Percentiles rank a stretch among this genome's conserved stretches.
These are phyloP conservation scores for Gracilaria vermiculophylla DNA, from an alignment of 23 red algal genomes.

Conservation along the genomic window DNA sequence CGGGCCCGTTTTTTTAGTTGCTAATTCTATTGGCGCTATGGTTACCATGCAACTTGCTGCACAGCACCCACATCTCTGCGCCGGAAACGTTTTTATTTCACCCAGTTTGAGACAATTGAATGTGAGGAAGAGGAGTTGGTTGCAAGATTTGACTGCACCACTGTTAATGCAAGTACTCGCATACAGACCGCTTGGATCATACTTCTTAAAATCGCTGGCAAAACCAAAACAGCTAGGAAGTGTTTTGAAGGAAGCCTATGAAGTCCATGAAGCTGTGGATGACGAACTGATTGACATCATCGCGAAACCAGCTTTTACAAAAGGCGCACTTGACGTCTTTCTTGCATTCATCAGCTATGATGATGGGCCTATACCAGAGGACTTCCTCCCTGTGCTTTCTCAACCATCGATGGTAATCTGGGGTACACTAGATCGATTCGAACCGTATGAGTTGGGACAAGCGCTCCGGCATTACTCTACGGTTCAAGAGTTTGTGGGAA, in stretches of 20 bases:
- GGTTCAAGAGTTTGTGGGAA: conserved; percentile 62
- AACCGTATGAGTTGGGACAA: conserved; percentile 64
- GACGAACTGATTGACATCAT: conserved; percentile 80
- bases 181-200: conserved; percentile 46
- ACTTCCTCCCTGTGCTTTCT: conserved; percentile 65
- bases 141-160: conserved; percentile 72
- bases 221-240: conserved; percentile 54
- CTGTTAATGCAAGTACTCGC: conserved; percentile 62
- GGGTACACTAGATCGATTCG: conserved; percentile 85
- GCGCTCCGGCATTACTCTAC: conserved; percentile 42
- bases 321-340: conserved; percentile 91
- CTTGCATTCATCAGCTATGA: conserved; percentile 90
- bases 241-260: conserved; percentile 77
- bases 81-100: conserved; percentile 67
- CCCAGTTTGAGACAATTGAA: conserved; percentile 88
- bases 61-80: conserved; percentile 28
- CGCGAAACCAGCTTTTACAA: conserved; percentile 54
- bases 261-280: conserved; percentile 63
- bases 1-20: conserved; percentile 65
- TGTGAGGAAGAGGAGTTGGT: conserved; percentile 73
- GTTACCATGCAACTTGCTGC: conserved; percentile 79
- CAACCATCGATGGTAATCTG: conserved; percentile 77
- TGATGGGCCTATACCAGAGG: conserved; percentile 84
- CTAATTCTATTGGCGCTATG: conserved; percentile 91
- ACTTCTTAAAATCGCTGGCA: conserved; percentile 71